These are phyloP conservation scores for Aciculosporium take DNA, from an alignment of 2,329 filamentous ascomycete species.

Conservation along the genomic window DNA sequence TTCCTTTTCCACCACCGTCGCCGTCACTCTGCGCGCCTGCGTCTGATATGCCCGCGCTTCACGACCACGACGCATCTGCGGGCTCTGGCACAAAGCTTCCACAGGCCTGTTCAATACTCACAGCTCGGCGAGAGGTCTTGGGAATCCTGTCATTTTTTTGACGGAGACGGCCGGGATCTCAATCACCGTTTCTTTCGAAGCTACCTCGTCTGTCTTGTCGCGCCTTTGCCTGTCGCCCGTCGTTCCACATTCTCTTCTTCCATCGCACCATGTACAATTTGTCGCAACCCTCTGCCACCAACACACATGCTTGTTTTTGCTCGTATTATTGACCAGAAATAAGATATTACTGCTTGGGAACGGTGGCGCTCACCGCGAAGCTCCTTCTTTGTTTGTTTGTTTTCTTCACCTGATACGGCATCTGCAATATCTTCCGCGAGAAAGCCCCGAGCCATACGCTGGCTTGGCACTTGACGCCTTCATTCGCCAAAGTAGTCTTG, in stretches of 20 bases:
- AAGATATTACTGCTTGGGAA: neutral
- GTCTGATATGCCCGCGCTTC: neutral
- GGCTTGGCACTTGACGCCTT: neutral
- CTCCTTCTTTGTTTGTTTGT: neutral
- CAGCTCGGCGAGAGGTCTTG: neutral
- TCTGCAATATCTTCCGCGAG: neutral
- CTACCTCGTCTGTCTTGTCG: neutral
- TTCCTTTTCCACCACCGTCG: neutral
- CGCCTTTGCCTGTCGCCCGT: neutral
- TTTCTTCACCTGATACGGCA: neutral
- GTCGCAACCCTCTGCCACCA: neutral
- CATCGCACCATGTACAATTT: constrained; percentile 3
- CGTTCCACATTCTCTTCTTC: neutral
- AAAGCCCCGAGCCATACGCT: neutral
- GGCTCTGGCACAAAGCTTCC: neutral
- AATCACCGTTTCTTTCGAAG: neutral
- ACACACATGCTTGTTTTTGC: constrained; percentile 1
- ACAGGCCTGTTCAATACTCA: neutral
- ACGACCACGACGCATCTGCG: neutral
- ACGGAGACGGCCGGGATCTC: neutral
- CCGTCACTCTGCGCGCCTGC: neutral
- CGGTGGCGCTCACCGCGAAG: neutral
- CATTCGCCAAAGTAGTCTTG: too few relatives aligned
- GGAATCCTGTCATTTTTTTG: neutral
- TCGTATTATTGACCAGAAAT: neutral